Percentiles rank a stretch among this genome's conserved stretches.
These are phyloP conservation scores for Hypoxylon perforatum DNA, from an alignment of 495 filamentous ascomycete genomes.

Conservation along the genomic window DNA sequence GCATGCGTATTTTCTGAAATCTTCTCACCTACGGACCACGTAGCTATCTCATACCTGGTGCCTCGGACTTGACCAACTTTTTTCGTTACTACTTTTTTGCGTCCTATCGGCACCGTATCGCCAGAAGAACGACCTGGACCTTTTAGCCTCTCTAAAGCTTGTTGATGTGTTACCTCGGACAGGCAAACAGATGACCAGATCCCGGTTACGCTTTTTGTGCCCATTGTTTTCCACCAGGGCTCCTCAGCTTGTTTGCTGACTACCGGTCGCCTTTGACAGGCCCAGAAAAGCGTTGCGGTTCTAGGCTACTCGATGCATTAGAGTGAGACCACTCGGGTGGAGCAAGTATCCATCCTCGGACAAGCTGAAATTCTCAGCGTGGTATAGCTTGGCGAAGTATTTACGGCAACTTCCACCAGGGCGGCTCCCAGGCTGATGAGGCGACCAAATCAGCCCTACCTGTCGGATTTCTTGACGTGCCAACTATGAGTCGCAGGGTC, in stretches of 20 bases:
- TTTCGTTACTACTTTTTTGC: conserved; percentile 4
- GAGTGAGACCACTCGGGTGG: conserved; percentile 44
- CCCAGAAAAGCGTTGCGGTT: conserved; percentile 34
- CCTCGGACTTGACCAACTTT: conserved; percentile 13
- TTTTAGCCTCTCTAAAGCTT: conserved; percentile 15
- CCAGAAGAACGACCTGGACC: conserved; percentile 27
- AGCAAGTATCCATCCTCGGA: conserved; percentile 38
- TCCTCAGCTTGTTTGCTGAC: conserved; percentile 41
- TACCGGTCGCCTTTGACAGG: conserved; percentile 28
- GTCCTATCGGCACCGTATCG: conserved; percentile 9
- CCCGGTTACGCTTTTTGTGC: conserved; percentile 33
- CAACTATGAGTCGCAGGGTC: conserved; percentile 46
- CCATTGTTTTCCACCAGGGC: conserved; percentile 26
- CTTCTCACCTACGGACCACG: conserved; percentile 6
- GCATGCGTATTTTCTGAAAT: conserved; percentile 19
- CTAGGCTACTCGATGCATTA: conserved; percentile 46
- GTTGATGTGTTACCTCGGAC: conserved; percentile 38
- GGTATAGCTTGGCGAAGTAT: conserved; percentile 39
- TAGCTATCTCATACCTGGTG: conserved; percentile 17
- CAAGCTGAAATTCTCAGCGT: conserved; percentile 43
- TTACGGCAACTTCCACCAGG: conserved; percentile 35
- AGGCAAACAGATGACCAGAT: conserved; percentile 39
- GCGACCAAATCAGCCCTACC: conserved; percentile 36
- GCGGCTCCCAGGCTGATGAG: conserved; percentile 39
- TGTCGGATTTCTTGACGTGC: conserved; percentile 23